These are phyloP conservation scores for Neolentinus lepideus DNA, from an alignment of 1,284 basidiomycete genomes.

Conservation along the genomic window DNA sequence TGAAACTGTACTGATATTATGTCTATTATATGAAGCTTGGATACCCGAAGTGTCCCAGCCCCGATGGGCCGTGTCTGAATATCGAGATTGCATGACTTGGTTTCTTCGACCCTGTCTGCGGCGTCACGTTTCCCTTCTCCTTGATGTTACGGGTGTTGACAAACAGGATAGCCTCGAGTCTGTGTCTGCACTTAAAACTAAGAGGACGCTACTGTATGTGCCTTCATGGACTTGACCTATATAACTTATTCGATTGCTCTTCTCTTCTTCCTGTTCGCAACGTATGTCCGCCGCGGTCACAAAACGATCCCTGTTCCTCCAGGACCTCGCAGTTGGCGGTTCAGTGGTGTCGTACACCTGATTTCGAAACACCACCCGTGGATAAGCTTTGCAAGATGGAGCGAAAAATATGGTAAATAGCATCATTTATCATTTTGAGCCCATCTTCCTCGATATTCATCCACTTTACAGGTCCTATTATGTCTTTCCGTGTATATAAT, in stretches of 20 bases:
- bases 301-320: conserved; percentile 22
- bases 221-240: not conserved
- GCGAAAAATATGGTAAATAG: conserved; percentile 21
- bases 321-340: conserved; percentile 23
- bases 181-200: not conserved
- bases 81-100: too few relatives aligned
- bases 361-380: conserved; percentile 25
- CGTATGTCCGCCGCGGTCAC: not conserved
- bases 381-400: conserved; percentile 31
- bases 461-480: conserved; percentile 19
- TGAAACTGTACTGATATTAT: too few relatives aligned
- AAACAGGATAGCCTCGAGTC: not conserved
- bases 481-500: conserved; percentile 21
- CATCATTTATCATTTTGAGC: not conserved
- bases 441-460: not conserved
- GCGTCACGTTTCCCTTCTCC: not conserved
- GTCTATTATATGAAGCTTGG: too few relatives aligned
- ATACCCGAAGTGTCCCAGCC: too few relatives aligned
- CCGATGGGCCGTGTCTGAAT: too few relatives aligned
- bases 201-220: not conserved
- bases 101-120: not conserved
- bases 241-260: not conserved
- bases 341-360: conserved; percentile 22
- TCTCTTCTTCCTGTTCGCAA: not conserved
- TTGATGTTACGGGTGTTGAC: not conserved